Evolutionary conservation across 495 filamentous ascomycete species (phyloP).

Genomic region (Evernia prunastri): DNA sequence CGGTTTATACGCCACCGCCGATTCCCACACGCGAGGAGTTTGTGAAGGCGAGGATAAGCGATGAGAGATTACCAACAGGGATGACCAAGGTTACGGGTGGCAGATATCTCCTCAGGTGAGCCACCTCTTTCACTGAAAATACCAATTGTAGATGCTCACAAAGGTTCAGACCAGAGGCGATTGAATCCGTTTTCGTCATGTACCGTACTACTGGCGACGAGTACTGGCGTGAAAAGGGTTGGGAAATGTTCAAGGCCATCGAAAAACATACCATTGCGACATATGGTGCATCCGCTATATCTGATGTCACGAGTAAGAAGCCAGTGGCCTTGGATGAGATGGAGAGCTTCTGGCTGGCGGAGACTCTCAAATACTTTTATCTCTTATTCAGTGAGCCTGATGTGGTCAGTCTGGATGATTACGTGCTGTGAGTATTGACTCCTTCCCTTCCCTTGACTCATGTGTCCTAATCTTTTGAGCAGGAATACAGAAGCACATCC

Average conservation of each 20-base stretch:
- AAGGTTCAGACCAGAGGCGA: slow-evolving; percentile 69
- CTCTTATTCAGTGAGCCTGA: slow-evolving; percentile 64
- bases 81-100: slow-evolving; percentile 51
- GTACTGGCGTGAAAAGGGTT: slow-evolving; percentile 76
- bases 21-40: slow-evolving; percentile 52
- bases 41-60: slow-evolving; percentile 49
- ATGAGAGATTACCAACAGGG: slow-evolving; percentile 61
- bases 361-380: slow-evolving; percentile 80
- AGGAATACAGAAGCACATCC: slow-evolving; percentile 55
- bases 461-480: slow-evolving; percentile 16
- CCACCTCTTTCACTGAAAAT: slow-evolving; percentile 59
- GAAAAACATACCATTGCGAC: slow-evolving; percentile 57
- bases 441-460: not conserved
- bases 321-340: slow-evolving; percentile 40
- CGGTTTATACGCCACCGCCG: slow-evolving; percentile 9
- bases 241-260: slow-evolving; percentile 82
- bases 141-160: not conserved
- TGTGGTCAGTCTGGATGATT: slow-evolving; percentile 75
- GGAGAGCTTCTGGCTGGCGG: slow-evolving; percentile 63
- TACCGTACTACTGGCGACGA: slow-evolving; percentile 81
- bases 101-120: slow-evolving; percentile 73
- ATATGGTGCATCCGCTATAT: slow-evolving; percentile 64
- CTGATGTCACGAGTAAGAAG: slow-evolving; percentile 57
- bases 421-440: slow-evolving; percentile 56
- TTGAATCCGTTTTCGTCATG: slow-evolving; percentile 94